Evolutionary conservation across 106 monocot genomes (phyloP), one percentile per base, ranked within the genome.

Genomic region (Acorus calamus): DNA sequence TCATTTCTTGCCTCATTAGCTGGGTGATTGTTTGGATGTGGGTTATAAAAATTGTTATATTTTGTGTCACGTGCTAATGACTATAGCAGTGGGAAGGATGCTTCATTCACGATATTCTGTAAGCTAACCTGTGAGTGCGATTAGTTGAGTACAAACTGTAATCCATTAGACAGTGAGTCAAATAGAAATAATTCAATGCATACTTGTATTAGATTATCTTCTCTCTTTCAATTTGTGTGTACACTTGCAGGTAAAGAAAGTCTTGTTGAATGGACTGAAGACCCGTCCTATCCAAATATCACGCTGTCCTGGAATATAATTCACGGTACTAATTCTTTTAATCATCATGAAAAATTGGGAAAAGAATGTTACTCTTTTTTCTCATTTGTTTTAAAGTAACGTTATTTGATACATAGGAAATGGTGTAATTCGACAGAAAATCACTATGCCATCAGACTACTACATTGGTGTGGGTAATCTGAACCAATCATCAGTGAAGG

Each of bases 221-320:
- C 6, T 43, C 4, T 11, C 13, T 71, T 28, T 28, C 28, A 28
- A 28, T 28, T 28, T 28, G 28, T 2, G 0, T 4, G 42, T 54
- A 6, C 14, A 44, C 8, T 67, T 57, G 10, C 60, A 80, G 80
- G 81, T 57, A 68, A 73, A 49, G 66, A 80, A 53, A 71, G 61
- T 57, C 47, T 81, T 57, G n/a, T 59, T 55, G 70, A 67, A 53
- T 85, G 84, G 84, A 55, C 71, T 60, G 74, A 70, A 44, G 59
- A 75, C 42, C 80, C 80, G 55, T 63, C 68, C 53, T 13, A 48
- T 63, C 71, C 70, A 2, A 63, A 64, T 59, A 69, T 48, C n/a
- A 70, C 74, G 13, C 14, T 78, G 28, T 81, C 77, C 44, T 85
- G 84, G 81, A 71, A 68, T 57, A 42, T 81, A 28, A 78, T 85